phyloP scores from a whole-genome alignment of 139 green algal genomes.

The Astrephomene gubernaculifera region DNA sequence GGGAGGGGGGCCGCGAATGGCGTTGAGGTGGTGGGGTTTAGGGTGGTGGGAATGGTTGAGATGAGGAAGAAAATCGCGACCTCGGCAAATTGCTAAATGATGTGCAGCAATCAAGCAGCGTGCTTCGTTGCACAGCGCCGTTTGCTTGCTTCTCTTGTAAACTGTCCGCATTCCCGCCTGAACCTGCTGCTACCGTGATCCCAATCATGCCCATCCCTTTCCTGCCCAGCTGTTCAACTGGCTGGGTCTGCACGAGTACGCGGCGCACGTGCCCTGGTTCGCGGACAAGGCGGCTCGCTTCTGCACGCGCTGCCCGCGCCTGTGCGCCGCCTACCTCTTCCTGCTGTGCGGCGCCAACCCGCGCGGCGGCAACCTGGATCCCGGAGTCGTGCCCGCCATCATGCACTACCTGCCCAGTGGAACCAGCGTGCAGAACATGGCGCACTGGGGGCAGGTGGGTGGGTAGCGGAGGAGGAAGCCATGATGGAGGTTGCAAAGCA shows the following conservation, averaged over 20 bases:
- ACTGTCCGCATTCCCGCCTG: too few relatives aligned
- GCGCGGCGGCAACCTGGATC: constrained; percentile 64
- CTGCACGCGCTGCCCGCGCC: constrained; percentile 45
- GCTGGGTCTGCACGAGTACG: constrained; percentile 61
- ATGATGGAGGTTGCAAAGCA: not conserved
- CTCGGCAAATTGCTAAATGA: too few relatives aligned
- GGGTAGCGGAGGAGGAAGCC: not conserved
- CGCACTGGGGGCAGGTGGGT: constrained; percentile 60
- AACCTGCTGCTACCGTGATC: too few relatives aligned
- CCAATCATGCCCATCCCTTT: too few relatives aligned
- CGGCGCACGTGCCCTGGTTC: not conserved
- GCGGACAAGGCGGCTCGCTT: constrained; percentile 49
- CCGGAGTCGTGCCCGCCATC: constrained; percentile 47
- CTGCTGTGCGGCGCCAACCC: constrained; percentile 66
- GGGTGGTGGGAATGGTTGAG: too few relatives aligned
- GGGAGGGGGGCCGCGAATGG: not conserved
- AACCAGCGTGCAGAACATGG: constrained; percentile 59
- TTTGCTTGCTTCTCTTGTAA: too few relatives aligned
- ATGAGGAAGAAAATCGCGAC: too few relatives aligned
- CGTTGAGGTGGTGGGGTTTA: too few relatives aligned
- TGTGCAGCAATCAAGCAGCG: too few relatives aligned
- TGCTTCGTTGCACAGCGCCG: too few relatives aligned
- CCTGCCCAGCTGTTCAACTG: constrained; percentile 55
- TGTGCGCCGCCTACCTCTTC: constrained; percentile 63
- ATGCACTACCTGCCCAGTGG: constrained; percentile 40